A percentile compares a stretch with the other conserved stretches of the same genome.
Conservation (phyloP, 371 early-diverging fungal genomes). For the Mucor lusitanicus region DNA sequence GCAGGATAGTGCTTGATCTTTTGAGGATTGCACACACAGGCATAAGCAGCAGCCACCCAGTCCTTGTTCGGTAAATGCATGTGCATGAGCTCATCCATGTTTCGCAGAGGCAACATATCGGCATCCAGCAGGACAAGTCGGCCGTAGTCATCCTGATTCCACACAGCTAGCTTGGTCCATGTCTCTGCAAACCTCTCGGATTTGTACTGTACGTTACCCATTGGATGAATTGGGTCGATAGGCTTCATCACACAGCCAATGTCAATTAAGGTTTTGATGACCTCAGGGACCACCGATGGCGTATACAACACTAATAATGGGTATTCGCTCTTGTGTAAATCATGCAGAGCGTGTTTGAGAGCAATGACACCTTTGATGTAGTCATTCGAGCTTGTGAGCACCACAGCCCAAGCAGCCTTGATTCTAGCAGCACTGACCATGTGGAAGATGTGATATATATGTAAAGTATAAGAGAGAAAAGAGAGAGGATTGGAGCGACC, state of each 20-base stretch:
- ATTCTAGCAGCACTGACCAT: constrained; percentile 9
- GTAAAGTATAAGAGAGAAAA: not conserved
- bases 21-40: constrained; percentile 54
- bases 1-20: constrained; percentile 41
- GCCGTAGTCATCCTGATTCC: constrained; percentile 65
- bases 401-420: constrained; percentile 62
- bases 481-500: not conserved
- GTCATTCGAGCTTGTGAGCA: constrained; percentile 65
- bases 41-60: constrained; percentile 49
- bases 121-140: constrained; percentile 84
- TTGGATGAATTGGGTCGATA: constrained; percentile 71
- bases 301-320: constrained; percentile 74
- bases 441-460: not conserved
- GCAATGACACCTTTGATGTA: constrained; percentile 85
- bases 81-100: constrained; percentile 74
- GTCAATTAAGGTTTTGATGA: constrained; percentile 46
- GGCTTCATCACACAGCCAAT: constrained; percentile 71
- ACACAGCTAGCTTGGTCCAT: constrained; percentile 86
- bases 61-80: constrained; percentile 22
- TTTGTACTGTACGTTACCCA: constrained; percentile 61
- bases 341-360: constrained; percentile 74
- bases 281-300: constrained; percentile 43
- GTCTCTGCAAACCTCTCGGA: constrained; percentile 55
- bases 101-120: constrained; percentile 78
- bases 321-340: constrained; percentile 57